Base-by-base conservation (phyloP, 225 moss, liverwort and hornwort genomes). In the Marchantia paleacea region DNA sequence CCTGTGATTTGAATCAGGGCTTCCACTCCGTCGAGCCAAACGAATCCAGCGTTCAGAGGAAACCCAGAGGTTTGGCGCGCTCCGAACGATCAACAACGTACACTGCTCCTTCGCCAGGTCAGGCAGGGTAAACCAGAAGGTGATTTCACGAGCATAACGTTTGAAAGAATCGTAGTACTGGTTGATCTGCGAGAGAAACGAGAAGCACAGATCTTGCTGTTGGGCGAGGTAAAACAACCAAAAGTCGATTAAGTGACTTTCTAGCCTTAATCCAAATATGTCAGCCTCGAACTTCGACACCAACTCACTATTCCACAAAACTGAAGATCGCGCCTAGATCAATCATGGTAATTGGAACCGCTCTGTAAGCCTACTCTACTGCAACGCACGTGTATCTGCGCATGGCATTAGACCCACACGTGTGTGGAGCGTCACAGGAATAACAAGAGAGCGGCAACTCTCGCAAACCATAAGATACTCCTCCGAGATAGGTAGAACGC, bases 321-420 rank as follows among this genome's bases (percentile, higher is more conserved):
- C 79, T 71, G 69, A 69, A 22, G 69, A 69, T 22, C 54, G 22
- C 55, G 31, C 69, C 69, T 48, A 55, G 55, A 79, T 55, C 68
- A 55, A 69, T 70, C 78, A 71, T 71, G 79, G 69, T 79, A 79
- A 79, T 57, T 71, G 53, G 57, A 69, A 69, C 68, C 79, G 39
- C 69, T 79, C 52, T 66, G 69, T 47, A 52, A 55, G 54, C 55
- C 68, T 54, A 69, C 55, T 69, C 53, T 52, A 69, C 79, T 71
- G 79, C 30, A 70, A 69, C 57, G 79, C 79, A 79, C 69, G 79
- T 69, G 79, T 55, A 70, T 69, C 30, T 47, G 19, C 28, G 55
- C 79, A 79, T 55, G 68, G 12, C 79, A 26, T 30, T 55, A 20
- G 8, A 24, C 26, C 69, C 69, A 30, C 79, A 53, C 79, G 79